phyloP scores from a whole-genome alignment of 495 filamentous ascomycete genomes.

The Aspergillus cristatus region DNA sequence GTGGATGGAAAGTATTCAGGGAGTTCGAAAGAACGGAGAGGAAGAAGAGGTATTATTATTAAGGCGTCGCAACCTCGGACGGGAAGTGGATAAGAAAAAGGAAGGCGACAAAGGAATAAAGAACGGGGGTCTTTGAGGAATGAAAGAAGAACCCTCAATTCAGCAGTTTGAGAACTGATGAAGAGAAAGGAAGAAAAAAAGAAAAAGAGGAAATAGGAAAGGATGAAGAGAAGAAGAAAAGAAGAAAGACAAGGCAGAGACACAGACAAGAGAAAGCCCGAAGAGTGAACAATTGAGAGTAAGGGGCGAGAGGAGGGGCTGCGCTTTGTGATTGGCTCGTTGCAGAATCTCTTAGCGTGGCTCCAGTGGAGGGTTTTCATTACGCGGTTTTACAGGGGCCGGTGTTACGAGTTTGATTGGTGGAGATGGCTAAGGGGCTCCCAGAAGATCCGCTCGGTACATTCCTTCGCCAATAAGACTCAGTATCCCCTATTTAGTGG shows the following conservation, averaged over 20 bases:
- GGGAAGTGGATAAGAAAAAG: constrained; percentile 1
- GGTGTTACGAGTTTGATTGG: too few species aligned
- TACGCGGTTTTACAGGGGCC: too few species aligned
- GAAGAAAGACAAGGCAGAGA: constrained; percentile 1
- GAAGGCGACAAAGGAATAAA: not conserved
- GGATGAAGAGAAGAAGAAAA: constrained; percentile 17
- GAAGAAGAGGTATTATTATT: not conserved
- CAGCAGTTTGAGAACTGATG: too few species aligned
- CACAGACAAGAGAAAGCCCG: constrained; percentile 8
- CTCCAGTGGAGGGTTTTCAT: too few species aligned
- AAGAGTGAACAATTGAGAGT: constrained; percentile 14
- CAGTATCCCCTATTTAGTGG: too few species aligned
- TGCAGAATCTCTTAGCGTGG: not conserved
- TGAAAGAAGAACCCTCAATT: constrained; percentile 5
- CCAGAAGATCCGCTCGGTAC: too few species aligned
- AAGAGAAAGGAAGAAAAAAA: not conserved
- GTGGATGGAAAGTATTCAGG: too few species aligned
- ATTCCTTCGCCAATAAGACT: too few species aligned
- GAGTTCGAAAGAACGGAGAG: constrained; percentile 2
- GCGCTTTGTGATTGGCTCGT: not conserved
- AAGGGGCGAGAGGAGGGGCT: constrained; percentile 16
- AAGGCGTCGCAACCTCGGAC: not conserved
- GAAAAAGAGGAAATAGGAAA: constrained; percentile 10
- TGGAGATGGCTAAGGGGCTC: too few species aligned
- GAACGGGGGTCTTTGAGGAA: not conserved